Conservation (phyloP, 306 rosid species). For the Begonia fuchsioides region DNA sequence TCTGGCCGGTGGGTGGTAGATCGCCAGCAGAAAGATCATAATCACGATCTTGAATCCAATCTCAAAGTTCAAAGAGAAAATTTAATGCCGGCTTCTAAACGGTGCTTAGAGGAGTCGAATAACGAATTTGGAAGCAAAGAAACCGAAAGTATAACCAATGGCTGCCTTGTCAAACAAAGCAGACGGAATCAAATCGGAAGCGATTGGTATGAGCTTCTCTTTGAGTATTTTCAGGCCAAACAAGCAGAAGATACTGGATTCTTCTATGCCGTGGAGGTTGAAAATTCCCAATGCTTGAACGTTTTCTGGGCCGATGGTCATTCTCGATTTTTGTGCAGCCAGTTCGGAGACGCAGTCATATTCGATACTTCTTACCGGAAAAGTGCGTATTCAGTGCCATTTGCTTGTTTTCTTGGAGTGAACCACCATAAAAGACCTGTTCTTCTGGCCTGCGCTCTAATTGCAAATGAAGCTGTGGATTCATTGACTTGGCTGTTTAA, state of each 20-base stretch:
- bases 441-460: slow-evolving; percentile 85
- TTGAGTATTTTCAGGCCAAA: slow-evolving; percentile 69
- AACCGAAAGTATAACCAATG: slow-evolving; percentile 40
- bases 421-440: slow-evolving; percentile 94
- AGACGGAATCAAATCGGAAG: slow-evolving; percentile 67
- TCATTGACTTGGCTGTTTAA: slow-evolving; percentile 85
- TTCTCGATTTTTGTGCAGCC: slow-evolving; percentile 84
- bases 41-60: slow-evolving; percentile 52
- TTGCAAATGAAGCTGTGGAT: slow-evolving; percentile 79
- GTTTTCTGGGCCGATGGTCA: slow-evolving; percentile 97
- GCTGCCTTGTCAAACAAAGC: slow-evolving; percentile 31
- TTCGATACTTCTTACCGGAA: slow-evolving; percentile 72
- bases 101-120: slow-evolving; percentile 43
- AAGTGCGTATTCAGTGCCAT: slow-evolving; percentile 59
- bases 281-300: slow-evolving; percentile 68
- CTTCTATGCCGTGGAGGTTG: slow-evolving; percentile 74
- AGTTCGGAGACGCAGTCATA: slow-evolving; percentile 74
- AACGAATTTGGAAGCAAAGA: slow-evolving; percentile 44
- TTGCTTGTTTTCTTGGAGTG: slow-evolving; percentile 78
- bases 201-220: slow-evolving; percentile 65
- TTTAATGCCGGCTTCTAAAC: slow-evolving; percentile 32
- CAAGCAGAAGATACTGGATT: slow-evolving; percentile 95
- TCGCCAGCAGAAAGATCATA: slow-evolving; percentile 71
- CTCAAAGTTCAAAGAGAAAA: slow-evolving; percentile 25
- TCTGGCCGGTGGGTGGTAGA: slow-evolving; percentile 84